phyloP scores from a whole-genome alignment of 108 stramenopile genomes.

The Cyclotella baltica region DNA sequence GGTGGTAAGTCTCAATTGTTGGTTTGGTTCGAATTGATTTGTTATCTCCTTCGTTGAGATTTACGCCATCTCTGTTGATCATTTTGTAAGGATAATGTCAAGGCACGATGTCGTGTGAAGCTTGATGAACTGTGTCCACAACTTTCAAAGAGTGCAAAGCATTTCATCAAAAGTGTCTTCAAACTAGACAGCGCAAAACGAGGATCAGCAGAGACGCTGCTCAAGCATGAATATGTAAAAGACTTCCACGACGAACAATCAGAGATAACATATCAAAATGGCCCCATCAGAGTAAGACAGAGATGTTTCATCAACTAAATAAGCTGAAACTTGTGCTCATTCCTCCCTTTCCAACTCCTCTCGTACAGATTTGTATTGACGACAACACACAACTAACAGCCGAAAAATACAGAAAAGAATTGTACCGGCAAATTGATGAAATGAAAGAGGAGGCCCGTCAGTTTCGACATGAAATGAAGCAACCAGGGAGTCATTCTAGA shows the following conservation, averaged over 20 bases:
- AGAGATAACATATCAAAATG: constrained; percentile 57
- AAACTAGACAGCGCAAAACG: constrained; percentile 80
- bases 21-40: too few relatives aligned
- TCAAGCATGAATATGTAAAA: constrained; percentile 81
- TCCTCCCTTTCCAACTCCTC: background rate
- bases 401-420: constrained; percentile 46
- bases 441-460: constrained; percentile 19
- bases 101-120: constrained; percentile 46
- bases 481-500: too few relatives aligned
- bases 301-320: background rate
- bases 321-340: background rate
- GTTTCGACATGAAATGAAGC: background rate
- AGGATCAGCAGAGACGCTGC: constrained; percentile 64
- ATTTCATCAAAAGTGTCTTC: constrained; percentile 70
- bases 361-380: constrained; percentile 41
- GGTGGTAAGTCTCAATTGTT: too few relatives aligned
- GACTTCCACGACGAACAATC: constrained; percentile 80
- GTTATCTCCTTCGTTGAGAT: too few relatives aligned
- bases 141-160: constrained; percentile 70
- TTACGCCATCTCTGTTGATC: too few relatives aligned
- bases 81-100: constrained; percentile 66
- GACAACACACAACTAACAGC: constrained; percentile 60
- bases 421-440: constrained; percentile 45
- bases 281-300: constrained; percentile 42
- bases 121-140: constrained; percentile 76